Base-by-base conservation (phyloP, 805 yeast species). In the Yamadazyma philogaea region DNA sequence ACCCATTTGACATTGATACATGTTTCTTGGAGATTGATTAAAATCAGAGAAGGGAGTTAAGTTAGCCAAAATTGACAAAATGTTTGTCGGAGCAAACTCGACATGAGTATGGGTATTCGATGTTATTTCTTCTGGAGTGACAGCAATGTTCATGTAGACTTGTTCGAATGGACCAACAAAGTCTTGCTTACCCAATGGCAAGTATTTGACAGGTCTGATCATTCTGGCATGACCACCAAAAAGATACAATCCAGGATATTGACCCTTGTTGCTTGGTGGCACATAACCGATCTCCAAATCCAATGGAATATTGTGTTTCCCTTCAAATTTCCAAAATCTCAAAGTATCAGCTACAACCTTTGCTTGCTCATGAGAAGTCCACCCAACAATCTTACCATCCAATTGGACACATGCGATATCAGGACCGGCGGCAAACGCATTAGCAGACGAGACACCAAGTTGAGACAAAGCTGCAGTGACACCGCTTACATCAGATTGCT, bases 1-100 rank as follows among this genome's bases (percentile, higher is more conserved):
- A 80, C 97, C 98, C 99, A 93, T 93, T 77, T 93, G 99, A 71
- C 99, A 93, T 73, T 93, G 99, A 66, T 93, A 93, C 98, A 93
- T 93, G 65, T 93, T 93, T 81, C 99, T 86, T 59, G 99, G 99
- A 20, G 97, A 90, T 74, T 93, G 99, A 68, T 93, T 93, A 74
- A 93, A 93, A 66, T 93, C 99, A 1, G 98, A 90, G 64, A 88
- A 93, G 52, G 99, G 99, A 1, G 99, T 93, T 73, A 93, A 76
- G 68, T 93, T 93, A 50, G 98, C 99, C 64, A 93, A 75, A 52
- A 93, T 91, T 17, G 97, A 89, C 54, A 93, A 72, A 39, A 93
- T 88, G 65, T 93, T 89, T 2, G 98, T 93, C 56, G 99, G 98
- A 2, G 95, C 76, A 63, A 77, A 89, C 69, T 93, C 99, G 49